These are phyloP conservation scores for Theobroma cacao DNA, from an alignment of 345 rosid species.

Conservation along the genomic window DNA sequence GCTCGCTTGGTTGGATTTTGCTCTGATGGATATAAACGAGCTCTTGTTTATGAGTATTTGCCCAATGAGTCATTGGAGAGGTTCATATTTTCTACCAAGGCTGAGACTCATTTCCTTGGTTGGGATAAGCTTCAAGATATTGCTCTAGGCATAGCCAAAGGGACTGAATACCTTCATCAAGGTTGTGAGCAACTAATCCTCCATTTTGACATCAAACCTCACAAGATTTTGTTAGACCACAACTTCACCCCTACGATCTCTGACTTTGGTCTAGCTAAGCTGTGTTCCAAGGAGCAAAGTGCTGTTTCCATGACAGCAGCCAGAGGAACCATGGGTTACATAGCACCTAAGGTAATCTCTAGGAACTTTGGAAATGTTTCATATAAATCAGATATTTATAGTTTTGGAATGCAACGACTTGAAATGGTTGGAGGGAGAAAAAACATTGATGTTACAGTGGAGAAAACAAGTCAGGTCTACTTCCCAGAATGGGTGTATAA, in stretches of 20 bases:
- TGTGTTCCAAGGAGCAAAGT: constrained; percentile 12
- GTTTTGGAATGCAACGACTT: constrained; percentile 8
- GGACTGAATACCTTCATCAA: too few relatives aligned
- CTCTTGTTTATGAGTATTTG: too few relatives aligned
- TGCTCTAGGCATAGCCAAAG: not conserved
- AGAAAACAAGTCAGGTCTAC: too few relatives aligned
- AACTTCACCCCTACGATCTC: constrained; percentile 20
- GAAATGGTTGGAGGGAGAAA: constrained; percentile 30
- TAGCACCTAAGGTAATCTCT: constrained; percentile 18
- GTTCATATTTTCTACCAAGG: too few relatives aligned
- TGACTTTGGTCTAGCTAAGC: constrained; percentile 21
- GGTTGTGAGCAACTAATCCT: too few relatives aligned
- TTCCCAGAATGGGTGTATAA: constrained; percentile 8
- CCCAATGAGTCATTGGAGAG: not conserved
- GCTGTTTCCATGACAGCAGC: constrained; percentile 6
- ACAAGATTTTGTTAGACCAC: constrained; percentile 2
- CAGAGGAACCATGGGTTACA: constrained; percentile 10
- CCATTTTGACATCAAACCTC: not conserved
- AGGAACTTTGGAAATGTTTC: constrained; percentile 3
- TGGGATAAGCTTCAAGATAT: not conserved
- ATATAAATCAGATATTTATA: not conserved
- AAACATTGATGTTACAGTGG: not conserved
- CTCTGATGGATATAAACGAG: not conserved
- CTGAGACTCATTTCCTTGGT: too few relatives aligned
- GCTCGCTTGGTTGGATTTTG: constrained; percentile 2